Percentiles rank a stretch among this genome's conserved stretches.
Conservation (phyloP, 1,284 basidiomycete genomes). For the Pseudozyma sp. region DNA sequence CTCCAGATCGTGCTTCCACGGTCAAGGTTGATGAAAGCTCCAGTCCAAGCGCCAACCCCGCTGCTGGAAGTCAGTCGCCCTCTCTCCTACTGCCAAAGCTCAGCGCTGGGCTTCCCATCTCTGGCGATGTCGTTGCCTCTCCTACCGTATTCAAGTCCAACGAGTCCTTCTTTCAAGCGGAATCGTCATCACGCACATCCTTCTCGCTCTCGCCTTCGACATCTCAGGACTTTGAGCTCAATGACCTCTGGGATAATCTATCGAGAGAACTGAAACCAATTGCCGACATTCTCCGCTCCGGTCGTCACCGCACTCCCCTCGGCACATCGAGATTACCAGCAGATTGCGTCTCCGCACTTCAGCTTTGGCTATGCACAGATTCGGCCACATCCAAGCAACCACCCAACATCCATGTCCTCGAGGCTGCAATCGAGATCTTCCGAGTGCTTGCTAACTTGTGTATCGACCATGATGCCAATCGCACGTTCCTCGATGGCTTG, state of each 20-base stretch:
- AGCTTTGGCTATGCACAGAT: conserved; percentile 37
- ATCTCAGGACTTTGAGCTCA: conserved; percentile 42
- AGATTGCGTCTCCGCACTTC: conserved; percentile 38
- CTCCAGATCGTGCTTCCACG: conserved; percentile 28
- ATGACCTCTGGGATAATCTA: conserved; percentile 43
- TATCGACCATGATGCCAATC: conserved; percentile 58
- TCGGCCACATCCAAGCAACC: conserved; percentile 19
- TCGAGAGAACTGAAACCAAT: conserved; percentile 50
- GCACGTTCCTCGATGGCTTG: conserved; percentile 23
- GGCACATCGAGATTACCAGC: conserved; percentile 30
- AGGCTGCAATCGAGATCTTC: conserved; percentile 54
- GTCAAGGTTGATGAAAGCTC: conserved; percentile 17
- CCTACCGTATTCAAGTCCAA: conserved; percentile 31
- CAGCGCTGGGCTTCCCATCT: conserved; percentile 5
- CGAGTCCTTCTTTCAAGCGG: conserved; percentile 28
- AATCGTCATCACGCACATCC: conserved; percentile 9
- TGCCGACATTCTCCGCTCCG: conserved; percentile 47
- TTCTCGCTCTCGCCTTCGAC: conserved; percentile 34
- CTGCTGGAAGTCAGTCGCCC: background rate
- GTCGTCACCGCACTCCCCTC: conserved; percentile 38
- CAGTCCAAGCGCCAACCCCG: background rate
- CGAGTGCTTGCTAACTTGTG: conserved; percentile 60
- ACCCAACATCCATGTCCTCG: conserved; percentile 17
- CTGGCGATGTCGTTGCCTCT: conserved; percentile 31
- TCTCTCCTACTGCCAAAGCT: conserved; percentile 23